Conservation (phyloP, 2,329 filamentous ascomycete species). For the Leptosphaerulina australis region DNA sequence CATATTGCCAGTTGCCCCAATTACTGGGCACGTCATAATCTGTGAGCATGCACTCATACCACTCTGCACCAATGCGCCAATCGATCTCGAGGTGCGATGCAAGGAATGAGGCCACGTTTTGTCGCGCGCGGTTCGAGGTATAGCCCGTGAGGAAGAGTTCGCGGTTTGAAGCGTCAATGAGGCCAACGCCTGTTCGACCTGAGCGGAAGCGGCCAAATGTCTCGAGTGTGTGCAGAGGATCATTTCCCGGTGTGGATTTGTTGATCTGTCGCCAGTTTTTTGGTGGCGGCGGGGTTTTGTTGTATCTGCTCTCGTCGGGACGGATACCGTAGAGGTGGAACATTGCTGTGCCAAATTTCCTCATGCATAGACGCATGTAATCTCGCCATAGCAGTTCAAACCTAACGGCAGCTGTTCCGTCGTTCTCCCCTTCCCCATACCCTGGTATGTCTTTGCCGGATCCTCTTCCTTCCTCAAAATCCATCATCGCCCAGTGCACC, state of each 20-base stretch:
- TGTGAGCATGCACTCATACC: conserved; percentile 76
- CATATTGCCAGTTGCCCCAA: conserved; percentile 85
- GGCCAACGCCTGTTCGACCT: conserved; percentile 74
- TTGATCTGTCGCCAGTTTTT: conserved; percentile 43
- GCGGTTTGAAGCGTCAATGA: conserved; percentile 78
- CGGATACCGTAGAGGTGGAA: conserved; percentile 71
- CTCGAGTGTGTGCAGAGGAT: conserved; percentile 50
- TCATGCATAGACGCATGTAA: conserved; percentile 77
- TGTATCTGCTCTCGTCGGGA: conserved; percentile 42
- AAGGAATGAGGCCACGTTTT: conserved; percentile 78
- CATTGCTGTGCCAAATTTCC: conserved; percentile 70
- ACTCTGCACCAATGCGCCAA: conserved; percentile 81
- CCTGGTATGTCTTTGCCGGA: conserved; percentile 49
- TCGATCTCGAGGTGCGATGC: conserved; percentile 75
- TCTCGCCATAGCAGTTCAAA: conserved; percentile 79
- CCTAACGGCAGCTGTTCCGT: conserved; percentile 70
- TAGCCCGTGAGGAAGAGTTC: conserved; percentile 78
- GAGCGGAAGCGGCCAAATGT: conserved; percentile 64
- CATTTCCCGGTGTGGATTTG: conserved; percentile 47
- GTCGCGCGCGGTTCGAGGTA: conserved; percentile 75
- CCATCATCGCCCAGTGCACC: conserved; percentile 70
- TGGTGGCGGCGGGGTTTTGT: conserved; percentile 49
- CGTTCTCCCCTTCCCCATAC: conserved; percentile 73
- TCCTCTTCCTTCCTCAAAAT: conserved; percentile 69
- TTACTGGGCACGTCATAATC: conserved; percentile 80